phyloP scores from a whole-genome alignment of 768 basidiomycete species.

The Mycena kentingensis region DNA sequence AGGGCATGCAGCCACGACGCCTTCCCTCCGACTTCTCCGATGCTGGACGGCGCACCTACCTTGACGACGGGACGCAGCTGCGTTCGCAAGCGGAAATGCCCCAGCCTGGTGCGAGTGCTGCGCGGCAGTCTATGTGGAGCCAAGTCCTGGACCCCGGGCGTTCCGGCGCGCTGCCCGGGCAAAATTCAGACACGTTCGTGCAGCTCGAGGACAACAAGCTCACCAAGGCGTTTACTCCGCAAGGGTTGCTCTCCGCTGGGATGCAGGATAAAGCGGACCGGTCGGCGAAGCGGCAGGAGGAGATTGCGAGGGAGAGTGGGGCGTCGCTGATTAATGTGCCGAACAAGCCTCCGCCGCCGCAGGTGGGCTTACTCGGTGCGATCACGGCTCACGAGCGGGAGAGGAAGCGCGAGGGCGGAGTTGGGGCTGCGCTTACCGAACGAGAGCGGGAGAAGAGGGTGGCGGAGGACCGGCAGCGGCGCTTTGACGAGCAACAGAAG shows the following conservation, averaged over 20 bases:
- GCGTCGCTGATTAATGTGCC: conserved; percentile 95
- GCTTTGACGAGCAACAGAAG: conserved; percentile 87
- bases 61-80: conserved; percentile 55
- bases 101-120: conserved; percentile 50
- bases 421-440: conserved; percentile 93
- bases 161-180: conserved; percentile 41
- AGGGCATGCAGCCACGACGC: conserved; percentile 45
- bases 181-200: conserved; percentile 61
- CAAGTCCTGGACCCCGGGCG: conserved; percentile 78
- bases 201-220: conserved; percentile 74
- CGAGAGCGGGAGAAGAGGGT: conserved; percentile 90
- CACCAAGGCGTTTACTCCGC: conserved; percentile 91
- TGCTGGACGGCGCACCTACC: conserved; percentile 52
- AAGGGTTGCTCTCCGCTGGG: conserved; percentile 92
- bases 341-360: conserved; percentile 90
- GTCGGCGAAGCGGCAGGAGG: conserved; percentile 94
- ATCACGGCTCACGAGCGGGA: conserved; percentile 96
- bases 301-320: conserved; percentile 88
- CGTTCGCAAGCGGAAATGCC: conserved; percentile 60
- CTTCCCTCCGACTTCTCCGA: conserved; percentile 55
- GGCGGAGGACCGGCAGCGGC: conserved; percentile 90
- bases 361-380: conserved; percentile 93
- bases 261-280: conserved; percentile 95
- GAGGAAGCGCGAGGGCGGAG: conserved; percentile 90
- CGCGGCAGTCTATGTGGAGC: conserved; percentile 83